phyloP scores from a whole-genome alignment of 108 stramenopile genomes.

The Nitzschia sp. region DNA sequence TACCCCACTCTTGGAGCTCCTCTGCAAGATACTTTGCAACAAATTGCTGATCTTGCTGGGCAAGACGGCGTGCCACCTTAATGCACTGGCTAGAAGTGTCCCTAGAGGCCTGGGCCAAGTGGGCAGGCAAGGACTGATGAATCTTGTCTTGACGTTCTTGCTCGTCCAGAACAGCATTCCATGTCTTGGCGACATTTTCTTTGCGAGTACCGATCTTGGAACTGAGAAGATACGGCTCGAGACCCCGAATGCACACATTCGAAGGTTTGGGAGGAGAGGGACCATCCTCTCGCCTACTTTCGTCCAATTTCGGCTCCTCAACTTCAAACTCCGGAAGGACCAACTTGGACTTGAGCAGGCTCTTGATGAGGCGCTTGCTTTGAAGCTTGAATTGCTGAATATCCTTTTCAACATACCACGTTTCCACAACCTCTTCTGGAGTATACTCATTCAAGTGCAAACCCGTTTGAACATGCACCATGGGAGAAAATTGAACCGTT shows the following conservation, averaged over 20 bases:
- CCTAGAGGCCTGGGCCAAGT: neutral
- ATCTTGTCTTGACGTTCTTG: neutral
- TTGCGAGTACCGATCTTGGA: slow-evolving; percentile 2
- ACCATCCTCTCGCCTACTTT: neutral
- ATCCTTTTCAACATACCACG: neutral
- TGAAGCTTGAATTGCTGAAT: neutral
- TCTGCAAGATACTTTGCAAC: neutral
- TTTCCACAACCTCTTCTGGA: neutral
- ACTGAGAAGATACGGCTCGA: neutral
- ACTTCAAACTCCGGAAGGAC: neutral
- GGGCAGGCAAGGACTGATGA: neutral
- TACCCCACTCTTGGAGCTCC: neutral
- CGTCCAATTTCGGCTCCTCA: neutral
- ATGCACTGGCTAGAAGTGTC: neutral
- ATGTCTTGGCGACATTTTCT: neutral
- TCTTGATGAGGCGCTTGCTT: slow-evolving; percentile 1
- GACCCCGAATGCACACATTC: neutral
- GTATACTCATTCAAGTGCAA: slow-evolving; percentile 4
- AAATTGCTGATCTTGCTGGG: neutral
- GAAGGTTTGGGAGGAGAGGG: neutral
- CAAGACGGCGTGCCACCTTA: neutral
- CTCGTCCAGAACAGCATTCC: slow-evolving; percentile 4
- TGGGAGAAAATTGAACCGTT: neutral
- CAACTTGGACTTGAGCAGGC: neutral
- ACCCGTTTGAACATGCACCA: neutral